These are phyloP conservation scores for Buxus sempervirens DNA, from an alignment of 164 flowering plant species.

Conservation along the genomic window DNA sequence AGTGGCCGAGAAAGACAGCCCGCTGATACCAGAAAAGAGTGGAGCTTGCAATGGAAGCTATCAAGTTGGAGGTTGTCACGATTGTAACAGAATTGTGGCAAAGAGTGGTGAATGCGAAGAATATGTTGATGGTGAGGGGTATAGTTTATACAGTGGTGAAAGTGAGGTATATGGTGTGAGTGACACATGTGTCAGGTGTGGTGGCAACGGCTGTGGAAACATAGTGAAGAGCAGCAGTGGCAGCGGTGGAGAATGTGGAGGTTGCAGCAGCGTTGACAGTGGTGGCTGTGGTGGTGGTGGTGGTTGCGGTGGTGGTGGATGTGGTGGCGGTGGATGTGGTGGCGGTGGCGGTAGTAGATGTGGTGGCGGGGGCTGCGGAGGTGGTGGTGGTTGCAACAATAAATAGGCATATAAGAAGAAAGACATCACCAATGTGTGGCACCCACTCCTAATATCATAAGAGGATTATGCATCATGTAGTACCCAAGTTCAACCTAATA, in stretches of 20 bases:
- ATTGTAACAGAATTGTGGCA: neutral
- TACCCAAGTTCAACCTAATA: too few relatives aligned
- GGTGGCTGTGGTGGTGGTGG: conserved; percentile 24
- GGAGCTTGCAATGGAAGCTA: conserved; percentile 14
- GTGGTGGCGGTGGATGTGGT: conserved; percentile 7
- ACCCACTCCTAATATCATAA: too few relatives aligned
- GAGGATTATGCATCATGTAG: too few relatives aligned
- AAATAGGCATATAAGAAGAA: neutral
- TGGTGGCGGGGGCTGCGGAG: too few relatives aligned
- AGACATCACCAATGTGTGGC: neutral
- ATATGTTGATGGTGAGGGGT: neutral
- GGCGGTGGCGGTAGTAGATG: too few relatives aligned
- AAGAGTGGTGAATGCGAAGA: neutral
- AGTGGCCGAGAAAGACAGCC: conserved; percentile 9
- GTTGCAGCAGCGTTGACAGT: too few relatives aligned
- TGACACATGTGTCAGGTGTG: neutral
- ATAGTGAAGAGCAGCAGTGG: neutral
- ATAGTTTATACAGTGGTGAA: conserved; percentile 12
- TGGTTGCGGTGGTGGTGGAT: conserved; percentile 12
- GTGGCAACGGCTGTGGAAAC: neutral
- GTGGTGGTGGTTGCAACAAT: neutral
- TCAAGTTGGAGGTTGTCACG: neutral
- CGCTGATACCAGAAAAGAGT: conserved; percentile 10
- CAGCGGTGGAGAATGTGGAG: conserved; percentile 27
- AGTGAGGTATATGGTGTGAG: conserved; percentile 13